phyloP scores from a whole-genome alignment of 495 filamentous ascomycete species.

The Penicillium cinerascens region DNA sequence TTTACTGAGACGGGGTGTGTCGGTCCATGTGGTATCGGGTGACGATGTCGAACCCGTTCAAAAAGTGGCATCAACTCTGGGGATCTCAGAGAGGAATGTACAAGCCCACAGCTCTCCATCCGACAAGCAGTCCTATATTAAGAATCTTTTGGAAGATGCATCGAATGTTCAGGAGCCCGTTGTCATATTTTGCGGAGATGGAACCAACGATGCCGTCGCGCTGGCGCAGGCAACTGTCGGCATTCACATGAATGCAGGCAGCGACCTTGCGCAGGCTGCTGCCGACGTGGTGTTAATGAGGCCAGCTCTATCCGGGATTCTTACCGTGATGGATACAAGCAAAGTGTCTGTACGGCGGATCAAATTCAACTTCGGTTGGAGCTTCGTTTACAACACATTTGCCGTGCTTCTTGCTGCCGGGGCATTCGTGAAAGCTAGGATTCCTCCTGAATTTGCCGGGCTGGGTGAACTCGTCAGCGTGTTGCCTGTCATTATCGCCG shows the following conservation, averaged over 20 bases:
- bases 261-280: conserved; percentile 62
- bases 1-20: conserved; percentile 54
- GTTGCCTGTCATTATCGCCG: conserved; percentile 65
- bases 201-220: conserved; percentile 76
- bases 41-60: conserved; percentile 62
- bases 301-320: conserved; percentile 52
- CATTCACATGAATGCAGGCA: conserved; percentile 59
- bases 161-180: conserved; percentile 24
- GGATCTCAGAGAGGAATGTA: conserved; percentile 47
- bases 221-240: conserved; percentile 72
- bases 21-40: conserved; percentile 64
- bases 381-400: conserved; percentile 68
- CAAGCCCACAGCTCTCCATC: conserved; percentile 52
- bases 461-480: conserved; percentile 77
- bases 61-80: conserved; percentile 48
- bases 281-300: conserved; percentile 68
- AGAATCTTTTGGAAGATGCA: conserved; percentile 33
- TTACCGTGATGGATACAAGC: conserved; percentile 59
- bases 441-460: conserved; percentile 71
- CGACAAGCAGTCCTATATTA: conserved; percentile 63
- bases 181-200: conserved; percentile 73
- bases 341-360: conserved; percentile 52
- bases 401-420: conserved; percentile 69
- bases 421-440: conserved; percentile 59
- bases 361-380: conserved; percentile 71